Conservation (phyloP, 2,329 filamentous ascomycete genomes). For the Cordyceps cateniannulata region DNA sequence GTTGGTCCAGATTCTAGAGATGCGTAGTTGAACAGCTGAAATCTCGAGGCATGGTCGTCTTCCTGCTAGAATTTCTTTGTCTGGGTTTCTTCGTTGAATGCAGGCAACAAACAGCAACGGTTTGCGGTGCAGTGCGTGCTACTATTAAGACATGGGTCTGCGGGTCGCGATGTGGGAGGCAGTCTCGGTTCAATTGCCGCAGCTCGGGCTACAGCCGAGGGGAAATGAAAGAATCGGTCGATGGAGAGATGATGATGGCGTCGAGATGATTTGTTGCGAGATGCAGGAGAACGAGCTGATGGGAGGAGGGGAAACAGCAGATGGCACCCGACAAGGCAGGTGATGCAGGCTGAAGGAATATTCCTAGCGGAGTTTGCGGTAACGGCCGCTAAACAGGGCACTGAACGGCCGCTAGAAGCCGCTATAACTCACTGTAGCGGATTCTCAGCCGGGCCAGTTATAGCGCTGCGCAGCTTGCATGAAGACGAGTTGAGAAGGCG, state of each 20-base stretch:
- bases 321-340: not conserved
- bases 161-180: not conserved
- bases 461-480: not conserved
- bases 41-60: not conserved
- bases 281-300: not conserved
- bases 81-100: not conserved
- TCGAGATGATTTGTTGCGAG: not conserved
- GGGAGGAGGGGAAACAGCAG: not conserved
- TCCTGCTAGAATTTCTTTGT: not conserved
- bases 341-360: not conserved
- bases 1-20: not conserved
- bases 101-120: not conserved
- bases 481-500: not conserved
- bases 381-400: not conserved
- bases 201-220: not conserved
- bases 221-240: not conserved
- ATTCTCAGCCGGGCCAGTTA: not conserved
- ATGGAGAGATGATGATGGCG: not conserved
- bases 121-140: not conserved
- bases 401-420: too few relatives aligned
- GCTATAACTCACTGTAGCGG: not conserved
- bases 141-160: conserved; percentile 4
- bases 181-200: conserved; percentile 6
- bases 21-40: not conserved
- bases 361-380: not conserved